Base-by-base conservation (phyloP, 495 filamentous ascomycete species). In the Penicillium odoratum region DNA sequence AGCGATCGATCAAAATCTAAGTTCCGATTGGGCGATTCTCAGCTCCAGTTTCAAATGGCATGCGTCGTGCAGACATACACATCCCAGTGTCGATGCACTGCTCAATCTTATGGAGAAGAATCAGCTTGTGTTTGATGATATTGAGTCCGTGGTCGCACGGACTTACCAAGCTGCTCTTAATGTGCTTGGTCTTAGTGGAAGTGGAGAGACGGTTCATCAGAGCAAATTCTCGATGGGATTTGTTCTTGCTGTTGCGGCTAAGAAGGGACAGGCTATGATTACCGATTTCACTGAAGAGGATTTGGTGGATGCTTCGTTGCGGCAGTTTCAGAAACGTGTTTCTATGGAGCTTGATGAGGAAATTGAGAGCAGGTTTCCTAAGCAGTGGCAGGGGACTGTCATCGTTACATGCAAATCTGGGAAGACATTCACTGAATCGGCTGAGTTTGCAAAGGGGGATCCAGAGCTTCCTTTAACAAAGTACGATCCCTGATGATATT, bases 191-290 rank as follows among this genome's bases (percentile, higher is more conserved):
- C 52, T 74, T 3, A 67, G 64, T 44, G 71, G 68, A 9, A 44
- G 47, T 9, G 66, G 65, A 2, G 66, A 72, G 45, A 74, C 71
- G 11, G 71, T 74, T 15, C 71, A 74, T 26, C 71, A 74, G 42
- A 74, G 71, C 54, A 74, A 74, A 53, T 74, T 74, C 56, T 68
- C 66, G 3, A 74, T 74, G 71, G 71, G 71, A 13, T 74, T 74
- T 62, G 71, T 74, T n/a, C 58, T 74, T 9, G 71, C 69, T 9
- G 59, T 74, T 33, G 63, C 68, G 31, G 71, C 71, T 9, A 74
- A 71, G 56, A 71, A 71, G 31, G 68, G 69, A 3, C 66, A 67
- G 33, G 71, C 71, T 48, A 69, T 69, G 64, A 71, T 74, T 28
- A 69, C 66, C 2, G 71, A 74, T 47, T 74, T 74, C 40, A 71